These are phyloP conservation scores for Cyphellophora attinorum DNA, from an alignment of 2,329 filamentous ascomycete genomes.

Conservation along the genomic window DNA sequence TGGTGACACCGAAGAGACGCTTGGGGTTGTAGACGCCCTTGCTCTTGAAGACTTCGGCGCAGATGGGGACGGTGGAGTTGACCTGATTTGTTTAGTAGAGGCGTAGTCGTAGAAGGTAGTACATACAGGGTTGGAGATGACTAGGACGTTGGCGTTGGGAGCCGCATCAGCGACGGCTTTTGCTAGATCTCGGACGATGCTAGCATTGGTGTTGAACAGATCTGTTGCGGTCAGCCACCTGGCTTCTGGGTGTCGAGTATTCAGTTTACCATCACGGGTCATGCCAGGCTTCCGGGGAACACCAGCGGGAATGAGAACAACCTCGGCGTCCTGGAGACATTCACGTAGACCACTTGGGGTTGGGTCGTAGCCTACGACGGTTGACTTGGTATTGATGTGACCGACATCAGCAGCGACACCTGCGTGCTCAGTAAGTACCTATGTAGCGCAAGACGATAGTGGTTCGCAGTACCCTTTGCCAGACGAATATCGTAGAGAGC, in stretches of 20 bases:
- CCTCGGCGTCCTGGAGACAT: constrained; percentile 77
- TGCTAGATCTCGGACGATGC: constrained; percentile 95
- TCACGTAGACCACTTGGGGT: constrained; percentile 64
- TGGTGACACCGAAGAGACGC: constrained; percentile 98
- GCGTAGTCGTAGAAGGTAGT: background rate
- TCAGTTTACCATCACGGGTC: constrained; percentile 75
- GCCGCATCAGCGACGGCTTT: constrained; percentile 83
- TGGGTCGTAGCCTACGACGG: constrained; percentile 79
- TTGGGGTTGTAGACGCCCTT: constrained; percentile 97
- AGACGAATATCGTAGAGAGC: constrained; percentile 96
- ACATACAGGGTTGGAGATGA: constrained; percentile 90
- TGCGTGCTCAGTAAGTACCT: constrained; percentile 28
- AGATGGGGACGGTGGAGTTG: constrained; percentile 98
- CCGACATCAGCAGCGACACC: constrained; percentile 97
- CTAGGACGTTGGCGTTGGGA: constrained; percentile 87
- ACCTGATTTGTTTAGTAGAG: constrained; percentile 38
- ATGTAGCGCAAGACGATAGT: background rate
- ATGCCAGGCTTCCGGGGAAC: constrained; percentile 99
- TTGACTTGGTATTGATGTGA: constrained; percentile 99
- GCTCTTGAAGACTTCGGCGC: constrained; percentile 92
- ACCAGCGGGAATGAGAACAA: constrained; percentile 95
- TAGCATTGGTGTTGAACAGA: constrained; percentile 99
- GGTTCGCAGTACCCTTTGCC: constrained; percentile 63
- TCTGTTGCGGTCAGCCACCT: constrained; percentile 43
- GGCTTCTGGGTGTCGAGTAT: constrained; percentile 4